Conservation (phyloP, 2,329 filamentous ascomycete species). For the Microcyclospora tardicrescens region DNA sequence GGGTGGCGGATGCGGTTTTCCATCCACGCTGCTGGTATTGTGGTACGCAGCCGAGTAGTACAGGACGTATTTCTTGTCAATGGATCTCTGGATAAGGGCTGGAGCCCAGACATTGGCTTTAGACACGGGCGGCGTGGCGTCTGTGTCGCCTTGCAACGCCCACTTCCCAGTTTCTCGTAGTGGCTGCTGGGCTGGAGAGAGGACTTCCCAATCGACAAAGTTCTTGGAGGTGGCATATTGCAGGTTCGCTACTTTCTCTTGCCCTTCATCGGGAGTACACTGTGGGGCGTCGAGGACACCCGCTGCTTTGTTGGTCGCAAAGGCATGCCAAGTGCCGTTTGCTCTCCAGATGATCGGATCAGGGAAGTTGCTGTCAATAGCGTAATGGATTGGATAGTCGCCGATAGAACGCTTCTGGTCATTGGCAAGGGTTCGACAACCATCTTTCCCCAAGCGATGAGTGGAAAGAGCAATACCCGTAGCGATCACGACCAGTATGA, state of each 20-base stretch:
- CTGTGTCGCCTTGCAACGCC: constrained; percentile 9
- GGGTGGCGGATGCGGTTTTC: constrained; percentile 10
- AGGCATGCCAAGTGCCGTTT: constrained; percentile 26
- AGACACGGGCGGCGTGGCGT: constrained; percentile 9
- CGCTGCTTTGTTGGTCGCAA: constrained; percentile 25
- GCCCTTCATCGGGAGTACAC: constrained; percentile 1
- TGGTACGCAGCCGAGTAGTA: constrained; percentile 20
- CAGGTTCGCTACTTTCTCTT: constrained; percentile 19
- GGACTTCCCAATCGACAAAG: constrained; percentile 23
- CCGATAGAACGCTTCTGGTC: not conserved
- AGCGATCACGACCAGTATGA: too few species aligned
- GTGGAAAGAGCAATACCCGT: too few species aligned
- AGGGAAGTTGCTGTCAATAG: constrained; percentile 24
- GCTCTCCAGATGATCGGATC: constrained; percentile 24
- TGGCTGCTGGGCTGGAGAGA: constrained; percentile 16
- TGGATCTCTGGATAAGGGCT: constrained; percentile 14
- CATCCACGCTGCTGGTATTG: not conserved
- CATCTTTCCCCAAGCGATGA: too few species aligned
- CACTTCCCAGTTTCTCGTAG: constrained; percentile 18
- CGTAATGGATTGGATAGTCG: constrained; percentile 9
- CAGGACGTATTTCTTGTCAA: constrained; percentile 19
- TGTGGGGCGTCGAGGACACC: constrained; percentile 13
- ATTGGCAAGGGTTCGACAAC: too few species aligned
- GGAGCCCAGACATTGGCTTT: constrained; percentile 22
- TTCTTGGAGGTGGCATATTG: constrained; percentile 27